Evolutionary conservation across 208 protist species (phyloP).

Genomic region (Sergeia podlipaevii): DNA sequence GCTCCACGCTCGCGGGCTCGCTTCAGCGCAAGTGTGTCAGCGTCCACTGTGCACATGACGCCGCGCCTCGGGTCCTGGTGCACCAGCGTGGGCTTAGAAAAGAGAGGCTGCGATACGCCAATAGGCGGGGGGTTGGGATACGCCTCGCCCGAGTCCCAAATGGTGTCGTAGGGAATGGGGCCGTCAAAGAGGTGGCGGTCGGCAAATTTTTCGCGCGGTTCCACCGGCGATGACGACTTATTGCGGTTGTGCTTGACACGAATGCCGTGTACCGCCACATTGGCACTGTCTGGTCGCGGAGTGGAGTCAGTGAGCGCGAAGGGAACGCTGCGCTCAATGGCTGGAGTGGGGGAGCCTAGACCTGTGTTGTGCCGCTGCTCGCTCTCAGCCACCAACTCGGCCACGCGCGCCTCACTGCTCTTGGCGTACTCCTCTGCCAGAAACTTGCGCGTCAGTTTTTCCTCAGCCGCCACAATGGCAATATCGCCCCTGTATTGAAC

Average conservation of each 20-base stretch:
- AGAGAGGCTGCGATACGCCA: conserved; percentile 37
- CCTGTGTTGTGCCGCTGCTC: conserved; percentile 18
- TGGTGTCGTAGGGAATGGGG: conserved; percentile 29
- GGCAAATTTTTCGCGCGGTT: conserved; percentile 6
- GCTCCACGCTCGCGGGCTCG: conserved; percentile 17
- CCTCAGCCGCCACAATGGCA: conserved; percentile 43
- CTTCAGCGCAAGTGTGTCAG: conserved; percentile 41
- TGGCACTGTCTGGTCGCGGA: conserved; percentile 33
- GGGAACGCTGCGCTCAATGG: conserved; percentile 31
- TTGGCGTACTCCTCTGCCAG: conserved; percentile 43
- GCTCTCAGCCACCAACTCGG: conserved; percentile 21
- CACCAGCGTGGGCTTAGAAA: conserved; percentile 23
- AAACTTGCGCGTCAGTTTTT: conserved; percentile 38
- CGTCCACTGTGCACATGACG: conserved; percentile 21
- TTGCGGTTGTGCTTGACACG: conserved; percentile 34
- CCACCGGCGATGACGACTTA: conserved; percentile 15
- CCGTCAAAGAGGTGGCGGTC: conserved; percentile 26
- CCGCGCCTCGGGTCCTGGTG: conserved; percentile 19
- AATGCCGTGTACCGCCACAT: conserved; percentile 12
- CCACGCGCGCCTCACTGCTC: conserved; percentile 26
- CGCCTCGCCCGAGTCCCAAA: conserved; percentile 24
- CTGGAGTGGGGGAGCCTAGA: conserved; percentile 23
- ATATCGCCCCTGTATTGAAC: conserved; percentile 29
- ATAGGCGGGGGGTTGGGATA: conserved; percentile 68
- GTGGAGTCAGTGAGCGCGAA: conserved; percentile 47